phyloP scores from a whole-genome alignment of 176 grass and related monocot genomes.

The Urochloa ruziziensis region DNA sequence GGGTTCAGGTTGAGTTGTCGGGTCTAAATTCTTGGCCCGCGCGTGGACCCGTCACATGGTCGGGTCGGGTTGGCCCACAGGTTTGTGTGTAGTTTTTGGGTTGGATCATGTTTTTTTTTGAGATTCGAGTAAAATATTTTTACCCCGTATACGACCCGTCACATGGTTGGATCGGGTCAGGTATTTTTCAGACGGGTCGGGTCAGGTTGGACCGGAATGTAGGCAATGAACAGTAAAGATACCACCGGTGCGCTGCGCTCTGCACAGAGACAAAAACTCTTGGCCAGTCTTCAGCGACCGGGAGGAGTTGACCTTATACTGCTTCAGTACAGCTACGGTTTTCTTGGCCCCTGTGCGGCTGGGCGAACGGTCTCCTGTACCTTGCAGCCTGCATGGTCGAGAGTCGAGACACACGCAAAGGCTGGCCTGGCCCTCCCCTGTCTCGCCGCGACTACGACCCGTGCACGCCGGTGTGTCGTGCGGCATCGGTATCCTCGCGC shows the following conservation, averaged over 20 bases:
- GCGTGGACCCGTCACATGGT: too few species aligned
- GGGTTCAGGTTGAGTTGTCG: too few species aligned
- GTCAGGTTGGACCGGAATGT: too few species aligned
- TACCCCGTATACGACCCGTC: too few species aligned
- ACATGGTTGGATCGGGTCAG: too few species aligned
- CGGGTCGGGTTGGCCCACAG: too few species aligned
- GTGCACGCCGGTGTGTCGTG: not conserved
- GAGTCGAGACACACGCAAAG: not conserved
- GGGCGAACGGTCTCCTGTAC: not conserved
- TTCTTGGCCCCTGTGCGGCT: not conserved
- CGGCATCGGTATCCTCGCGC: conserved; percentile 18
- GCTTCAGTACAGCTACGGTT: not conserved
- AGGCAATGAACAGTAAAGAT: not conserved
- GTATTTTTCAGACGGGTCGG: too few species aligned
- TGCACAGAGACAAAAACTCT: not conserved
- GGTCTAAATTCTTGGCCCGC: too few species aligned
- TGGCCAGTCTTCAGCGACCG: not conserved
- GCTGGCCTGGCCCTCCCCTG: not conserved
- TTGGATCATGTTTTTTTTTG: too few species aligned
- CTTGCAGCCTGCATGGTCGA: not conserved
- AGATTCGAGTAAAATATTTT: too few species aligned
- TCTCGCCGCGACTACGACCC: not conserved
- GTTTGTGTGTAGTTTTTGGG: too few species aligned
- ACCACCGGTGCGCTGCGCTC: not conserved
- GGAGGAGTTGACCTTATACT: conserved; percentile 16